Evolutionary conservation across 2,329 filamentous ascomycete species (phyloP).

Genomic region (Monilinia fructigena): DNA sequence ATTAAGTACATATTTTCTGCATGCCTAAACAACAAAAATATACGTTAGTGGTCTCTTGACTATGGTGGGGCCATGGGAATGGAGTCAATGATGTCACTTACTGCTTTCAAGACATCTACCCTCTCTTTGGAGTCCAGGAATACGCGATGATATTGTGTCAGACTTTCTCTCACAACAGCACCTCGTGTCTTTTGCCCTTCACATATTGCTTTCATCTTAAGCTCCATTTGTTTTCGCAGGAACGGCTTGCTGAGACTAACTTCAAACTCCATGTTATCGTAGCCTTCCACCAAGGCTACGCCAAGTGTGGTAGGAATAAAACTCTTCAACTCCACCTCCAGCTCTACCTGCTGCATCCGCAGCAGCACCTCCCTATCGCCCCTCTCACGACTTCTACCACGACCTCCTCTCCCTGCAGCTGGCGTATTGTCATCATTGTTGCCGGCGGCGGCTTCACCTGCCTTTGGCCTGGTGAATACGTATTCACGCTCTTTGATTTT

Average conservation of each 20-base stretch:
- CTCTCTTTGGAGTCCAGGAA: constrained; percentile 79
- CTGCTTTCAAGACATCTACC: constrained; percentile 63
- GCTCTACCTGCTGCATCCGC: constrained; percentile 43
- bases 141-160: constrained; percentile 82
- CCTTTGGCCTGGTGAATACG: constrained; percentile 62
- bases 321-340: constrained; percentile 63
- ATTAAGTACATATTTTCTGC: constrained; percentile 38
- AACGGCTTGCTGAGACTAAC: constrained; percentile 94
- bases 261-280: constrained; percentile 90
- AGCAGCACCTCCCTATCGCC: constrained; percentile 45
- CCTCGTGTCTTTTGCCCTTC: constrained; percentile 75
- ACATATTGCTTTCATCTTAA: constrained; percentile 95
- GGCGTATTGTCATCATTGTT: constrained; percentile 39
- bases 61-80: constrained; percentile 8
- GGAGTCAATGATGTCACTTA: constrained; percentile 44
- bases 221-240: constrained; percentile 94
- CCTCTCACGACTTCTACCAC: constrained; percentile 45
- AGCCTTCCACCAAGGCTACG: constrained; percentile 88
- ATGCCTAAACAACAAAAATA: constrained; percentile 32
- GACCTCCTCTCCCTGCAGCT: constrained; percentile 43
- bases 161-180: constrained; percentile 75
- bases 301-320: constrained; percentile 93
- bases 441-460: constrained; percentile 36
- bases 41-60: constrained; percentile 23
- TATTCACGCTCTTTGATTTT: constrained; percentile 93